A percentile compares a stretch with the other conserved stretches of the same genome.
Conservation (phyloP, 257 asterid species). For the Lavandula angustifolia region DNA sequence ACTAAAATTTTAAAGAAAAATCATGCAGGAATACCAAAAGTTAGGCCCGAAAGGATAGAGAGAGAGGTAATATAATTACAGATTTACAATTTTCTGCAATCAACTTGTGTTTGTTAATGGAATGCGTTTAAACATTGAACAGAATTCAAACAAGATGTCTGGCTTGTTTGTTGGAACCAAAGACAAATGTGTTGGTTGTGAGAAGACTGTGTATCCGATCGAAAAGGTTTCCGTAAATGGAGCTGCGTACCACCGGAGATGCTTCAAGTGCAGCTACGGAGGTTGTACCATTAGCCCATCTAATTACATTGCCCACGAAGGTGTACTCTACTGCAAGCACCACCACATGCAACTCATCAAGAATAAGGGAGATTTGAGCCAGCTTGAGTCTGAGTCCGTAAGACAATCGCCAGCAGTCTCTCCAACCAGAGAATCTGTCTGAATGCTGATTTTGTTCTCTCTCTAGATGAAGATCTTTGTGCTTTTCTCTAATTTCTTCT, state of each 20-base stretch:
- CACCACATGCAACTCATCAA: slow-evolving; percentile 73
- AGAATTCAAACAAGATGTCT: slow-evolving; percentile 51
- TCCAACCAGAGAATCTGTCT: neutral
- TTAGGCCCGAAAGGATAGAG: slow-evolving; percentile 58
- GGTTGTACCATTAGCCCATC: slow-evolving; percentile 83
- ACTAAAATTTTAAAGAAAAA: neutral
- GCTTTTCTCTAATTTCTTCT: neutral
- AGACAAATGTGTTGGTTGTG: slow-evolving; percentile 71
- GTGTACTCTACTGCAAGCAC: slow-evolving; percentile 74
- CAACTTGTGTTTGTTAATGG: too few species aligned
- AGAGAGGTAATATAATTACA: slow-evolving; percentile 47
- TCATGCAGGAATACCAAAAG: slow-evolving; percentile 59
- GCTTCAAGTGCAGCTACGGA: slow-evolving; percentile 78
- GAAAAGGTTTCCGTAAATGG: slow-evolving; percentile 75
- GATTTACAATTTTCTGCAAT: too few species aligned
- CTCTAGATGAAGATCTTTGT: slow-evolving; percentile 1
- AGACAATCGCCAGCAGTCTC: slow-evolving; percentile 25
- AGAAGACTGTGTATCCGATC: slow-evolving; percentile 65
- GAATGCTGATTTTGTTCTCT: neutral
- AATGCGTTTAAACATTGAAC: neutral
- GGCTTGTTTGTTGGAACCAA: slow-evolving; percentile 61
- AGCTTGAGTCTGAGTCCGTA: slow-evolving; percentile 48
- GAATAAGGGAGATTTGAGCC: slow-evolving; percentile 69
- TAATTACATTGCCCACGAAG: slow-evolving; percentile 70
- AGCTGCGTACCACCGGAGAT: slow-evolving; percentile 63